phyloP scores from a whole-genome alignment of 371 early-diverging fungal genomes.

The Catenaria anguillulae region DNA sequence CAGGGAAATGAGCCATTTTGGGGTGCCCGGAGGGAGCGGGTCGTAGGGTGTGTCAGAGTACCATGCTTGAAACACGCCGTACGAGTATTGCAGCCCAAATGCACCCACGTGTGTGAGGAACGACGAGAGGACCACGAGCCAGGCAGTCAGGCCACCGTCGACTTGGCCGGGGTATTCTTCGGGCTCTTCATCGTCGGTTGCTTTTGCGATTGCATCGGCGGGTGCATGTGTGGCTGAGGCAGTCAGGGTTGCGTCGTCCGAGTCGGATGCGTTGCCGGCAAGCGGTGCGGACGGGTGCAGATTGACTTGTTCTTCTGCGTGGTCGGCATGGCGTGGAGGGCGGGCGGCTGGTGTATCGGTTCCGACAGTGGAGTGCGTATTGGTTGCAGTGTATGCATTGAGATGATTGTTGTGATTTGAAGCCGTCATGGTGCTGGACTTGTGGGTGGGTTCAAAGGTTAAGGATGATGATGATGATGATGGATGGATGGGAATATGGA shows the following conservation, averaged over 20 bases:
- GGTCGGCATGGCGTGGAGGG: background rate
- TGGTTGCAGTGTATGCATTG: too few species aligned
- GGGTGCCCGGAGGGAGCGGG: too few species aligned
- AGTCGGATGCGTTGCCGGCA: background rate
- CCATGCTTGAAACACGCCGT: background rate
- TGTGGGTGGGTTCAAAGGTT: too few species aligned
- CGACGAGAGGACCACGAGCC: background rate
- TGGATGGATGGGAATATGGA: too few species aligned
- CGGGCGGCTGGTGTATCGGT: too few species aligned
- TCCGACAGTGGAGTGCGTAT: too few species aligned
- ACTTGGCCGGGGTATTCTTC: background rate
- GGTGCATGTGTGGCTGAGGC: background rate
- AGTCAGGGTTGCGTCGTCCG: background rate
- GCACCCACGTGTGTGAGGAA: background rate
- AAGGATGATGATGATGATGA: too few species aligned
- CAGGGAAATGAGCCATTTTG: constrained; percentile 17
- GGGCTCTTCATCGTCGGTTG: background rate
- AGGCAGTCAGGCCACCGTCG: background rate
- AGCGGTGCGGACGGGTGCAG: background rate
- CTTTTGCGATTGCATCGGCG: background rate
- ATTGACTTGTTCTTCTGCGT: background rate
- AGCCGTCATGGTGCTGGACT: too few species aligned
- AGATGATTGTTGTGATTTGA: too few species aligned
- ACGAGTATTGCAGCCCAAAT: background rate
- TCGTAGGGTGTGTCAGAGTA: too few species aligned